Base-by-base conservation (phyloP, 345 rosid genomes). In the Erodium maritimum region DNA sequence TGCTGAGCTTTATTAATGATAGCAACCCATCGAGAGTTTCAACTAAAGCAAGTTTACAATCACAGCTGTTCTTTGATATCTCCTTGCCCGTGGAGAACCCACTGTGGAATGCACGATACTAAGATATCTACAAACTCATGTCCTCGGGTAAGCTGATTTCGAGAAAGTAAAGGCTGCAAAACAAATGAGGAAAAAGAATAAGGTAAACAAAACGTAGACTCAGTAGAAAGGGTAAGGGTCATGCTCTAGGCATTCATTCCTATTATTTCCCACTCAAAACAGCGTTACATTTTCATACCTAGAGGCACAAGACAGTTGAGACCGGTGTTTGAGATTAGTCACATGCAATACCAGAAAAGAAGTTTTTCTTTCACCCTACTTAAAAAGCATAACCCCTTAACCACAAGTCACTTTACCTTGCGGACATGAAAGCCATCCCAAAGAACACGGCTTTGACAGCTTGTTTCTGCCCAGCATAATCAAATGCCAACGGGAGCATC, bases 371-470 rank as follows among this genome's bases (percentile, higher is more conserved):
- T 29, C 12, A 16, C 48, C 12, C 17, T 42, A 42, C 17, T 42
- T 42, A 7, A 2, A 10, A 65, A 62, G 59, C 22, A 45, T 50
- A 20, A 50, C 46, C 21, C 20, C 1, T 19, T 18, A 11, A 29
- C 18, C 45, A 48, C 21, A 24, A 63, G 37, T 52, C n/a, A 58
- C 13, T 55, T 67, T 82, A 91, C 99, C 99, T 93, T 37, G 95
- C 95, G 29, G 99, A 93, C 99, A 93, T 93, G 82, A 83, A 93
- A 57, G 95, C 95, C 99, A 93, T 93, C 21, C 99, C 99, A 19
- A 87, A 56, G 80, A 93, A 93, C 55, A 89, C 94, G 56, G 99
- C 96, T 72, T 93, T 93, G 24, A 89, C 95, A 57, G 99, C 96
- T 73, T 87, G 99, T 66, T 93, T 93, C 80, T 80, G 99, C 29